Evolutionary conservation across 2,329 filamentous ascomycete species (phyloP), one percentile per base, ranked within the genome.

Genomic region (Didymellaceae sp.): DNA sequence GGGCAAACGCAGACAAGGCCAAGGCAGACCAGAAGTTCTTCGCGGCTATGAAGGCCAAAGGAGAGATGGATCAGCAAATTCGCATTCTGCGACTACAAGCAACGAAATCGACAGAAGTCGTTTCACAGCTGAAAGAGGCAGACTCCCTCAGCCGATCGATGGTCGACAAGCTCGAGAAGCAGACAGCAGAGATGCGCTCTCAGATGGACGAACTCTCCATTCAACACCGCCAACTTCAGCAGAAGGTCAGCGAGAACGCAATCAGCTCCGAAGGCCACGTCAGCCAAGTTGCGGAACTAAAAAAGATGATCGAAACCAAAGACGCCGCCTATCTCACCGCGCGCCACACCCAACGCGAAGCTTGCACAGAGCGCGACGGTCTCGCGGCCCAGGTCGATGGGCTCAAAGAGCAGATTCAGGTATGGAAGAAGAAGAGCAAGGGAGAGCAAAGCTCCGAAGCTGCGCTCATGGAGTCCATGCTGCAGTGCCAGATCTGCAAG

Each of bases 21-120:
- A 97, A 97, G 74, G 93, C 93, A 1, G 94, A 99, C 67, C 93
- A 97, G 68, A 97, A 97, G 74, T 99, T 96, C 71, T 97, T 97
- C 72, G 90, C 90, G 1, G 91, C 92, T 7, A 91, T 96, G 80
- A 97, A 96, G 71, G 88, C 92, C 61, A 95, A 93, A 67, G 93
- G 97, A 66, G 87, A 89, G 34, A 83, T 91, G 41, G 88, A 91
- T 50, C 81, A 84, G 51, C 93, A 97, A 74, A 87, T 95, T 37
- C 83, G 89, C 61, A 83, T 87, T 3, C 77, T 97, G 50, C 86
- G 91, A 54, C 81, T 86, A 55, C 92, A 97, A 71, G 95, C 93
- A 67, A 82, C 84, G 38, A 96, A 96, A 75, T 95, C 90, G 49
- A 91, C 91, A 0, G 94, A 97, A 70, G 95, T 97, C 52, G 92